A percentile compares a stretch with the other conserved stretches of the same genome.
Conservation (phyloP, 208 protist species). For the Spongospora subterranea region DNA sequence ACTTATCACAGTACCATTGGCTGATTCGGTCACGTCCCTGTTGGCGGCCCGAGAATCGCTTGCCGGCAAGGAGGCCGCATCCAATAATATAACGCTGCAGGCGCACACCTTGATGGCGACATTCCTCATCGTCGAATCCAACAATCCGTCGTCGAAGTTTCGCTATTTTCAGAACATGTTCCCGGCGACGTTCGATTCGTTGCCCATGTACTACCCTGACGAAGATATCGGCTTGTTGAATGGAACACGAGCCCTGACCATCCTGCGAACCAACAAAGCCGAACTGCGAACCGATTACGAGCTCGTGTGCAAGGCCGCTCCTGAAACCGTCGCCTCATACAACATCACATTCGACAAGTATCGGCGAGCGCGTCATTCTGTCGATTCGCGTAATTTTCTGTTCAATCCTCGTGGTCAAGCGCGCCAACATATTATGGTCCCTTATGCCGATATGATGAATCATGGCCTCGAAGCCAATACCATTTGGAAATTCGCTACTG, state of each 20-base stretch:
- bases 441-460: constrained; percentile 46
- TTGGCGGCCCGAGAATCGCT: neutral
- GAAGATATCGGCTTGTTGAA: neutral
- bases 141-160: neutral
- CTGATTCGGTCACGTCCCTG: neutral
- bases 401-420: neutral
- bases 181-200: neutral
- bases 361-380: neutral
- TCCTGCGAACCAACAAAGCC: neutral
- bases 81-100: neutral
- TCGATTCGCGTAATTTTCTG: constrained; percentile 17
- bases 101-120: constrained; percentile 23
- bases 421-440: constrained; percentile 38
- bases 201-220: neutral
- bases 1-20: constrained; percentile 13
- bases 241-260: neutral
- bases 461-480: constrained; percentile 8
- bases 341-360: neutral
- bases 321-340: neutral
- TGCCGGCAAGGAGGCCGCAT: neutral
- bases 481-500: constrained; percentile 3
- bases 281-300: neutral
- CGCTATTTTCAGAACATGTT: neutral
- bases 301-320: neutral
- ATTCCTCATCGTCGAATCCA: neutral